Base-by-base conservation (phyloP, 169 alveolate species). In the Eimeria falciformis region DNA sequence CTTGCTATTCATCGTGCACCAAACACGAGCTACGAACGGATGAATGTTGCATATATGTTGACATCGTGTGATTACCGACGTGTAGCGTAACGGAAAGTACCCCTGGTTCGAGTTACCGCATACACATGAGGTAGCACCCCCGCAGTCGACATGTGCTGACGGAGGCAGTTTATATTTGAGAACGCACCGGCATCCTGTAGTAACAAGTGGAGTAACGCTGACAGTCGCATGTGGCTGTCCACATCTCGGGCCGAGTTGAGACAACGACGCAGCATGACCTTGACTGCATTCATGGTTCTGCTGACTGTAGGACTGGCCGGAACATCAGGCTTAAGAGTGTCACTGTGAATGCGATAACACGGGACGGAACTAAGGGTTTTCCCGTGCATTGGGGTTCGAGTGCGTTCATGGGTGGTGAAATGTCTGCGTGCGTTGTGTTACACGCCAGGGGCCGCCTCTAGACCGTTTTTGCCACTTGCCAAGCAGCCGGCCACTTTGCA, bases 391-490 rank as follows among this genome's bases (percentile, higher is more conserved):
- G 5, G 37, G 43, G 12, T n/a, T 17, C 29, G 79, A n/a, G n/a
- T 68, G 53, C 53, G 40, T 68, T 21, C 79, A 68, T 68, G 79
- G 21, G 53, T 33, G 5, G 50, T 66, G 78, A 5, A 21, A 17
- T 53, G 65, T 53, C n/a, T 53, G 65, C 65, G 65, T 53, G 65
- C n/a, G 65, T 3, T 71, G 43, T 50, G 21, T 71, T 33, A 37
- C 53, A 29, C 82, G 27, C 40, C 47, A 73, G 84, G 65, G 65
- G 37, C 84, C 84, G 65, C 37, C 40, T 73, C 5, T 73, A 73
- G 84, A 23, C 21, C 83, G 40, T 17, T 71, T 18, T 18, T 53
- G 83, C 29, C 83, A 27, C 55, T 53, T 71, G 55, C 46, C n/a
- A 33, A 5, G 43, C 81, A 40, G 11, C n/a, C 83, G 58, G 83